phyloP scores from a whole-genome alignment of 768 basidiomycete species.

The Filobasidium wieringae region DNA sequence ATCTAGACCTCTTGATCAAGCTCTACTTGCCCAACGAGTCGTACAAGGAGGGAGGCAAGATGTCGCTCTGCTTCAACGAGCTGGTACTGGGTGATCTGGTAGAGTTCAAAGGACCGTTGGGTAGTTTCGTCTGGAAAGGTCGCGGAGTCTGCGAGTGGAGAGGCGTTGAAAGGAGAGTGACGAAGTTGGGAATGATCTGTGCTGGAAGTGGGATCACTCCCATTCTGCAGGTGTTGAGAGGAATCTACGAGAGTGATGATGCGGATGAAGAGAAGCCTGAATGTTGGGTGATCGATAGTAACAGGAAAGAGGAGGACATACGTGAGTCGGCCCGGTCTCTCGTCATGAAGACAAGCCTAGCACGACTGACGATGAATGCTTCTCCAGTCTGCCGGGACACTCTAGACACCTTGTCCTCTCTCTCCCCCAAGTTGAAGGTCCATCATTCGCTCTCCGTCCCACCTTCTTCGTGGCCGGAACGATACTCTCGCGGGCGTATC shows the following conservation, averaged over 20 bases:
- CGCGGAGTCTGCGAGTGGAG: conserved; percentile 40
- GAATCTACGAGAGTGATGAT: conserved; percentile 36
- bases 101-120: conserved; percentile 53
- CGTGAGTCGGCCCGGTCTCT: conserved; percentile 13
- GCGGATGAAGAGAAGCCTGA: conserved; percentile 38
- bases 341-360: not conserved
- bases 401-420: conserved; percentile 41
- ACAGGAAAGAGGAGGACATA: conserved; percentile 47
- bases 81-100: conserved; percentile 46
- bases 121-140: conserved; percentile 49
- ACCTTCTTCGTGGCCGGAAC: conserved; percentile 40
- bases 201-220: conserved; percentile 55
- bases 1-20: conserved; percentile 48
- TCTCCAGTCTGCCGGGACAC: conserved; percentile 42
- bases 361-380: not conserved
- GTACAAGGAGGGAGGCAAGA: conserved; percentile 46
- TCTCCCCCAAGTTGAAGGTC: conserved; percentile 38
- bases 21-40: conserved; percentile 42
- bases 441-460: conserved; percentile 44
- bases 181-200: conserved; percentile 48
- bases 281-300: conserved; percentile 47
- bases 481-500: conserved; percentile 42
- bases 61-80: conserved; percentile 45
- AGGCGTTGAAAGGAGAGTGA: conserved; percentile 37
- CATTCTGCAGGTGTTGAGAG: conserved; percentile 49